Percentiles rank a stretch among this genome's conserved stretches.
Evolutionary conservation across 129 eudicot species (phyloP).

Genomic region (sunflower (Helianthus annuus)): DNA sequence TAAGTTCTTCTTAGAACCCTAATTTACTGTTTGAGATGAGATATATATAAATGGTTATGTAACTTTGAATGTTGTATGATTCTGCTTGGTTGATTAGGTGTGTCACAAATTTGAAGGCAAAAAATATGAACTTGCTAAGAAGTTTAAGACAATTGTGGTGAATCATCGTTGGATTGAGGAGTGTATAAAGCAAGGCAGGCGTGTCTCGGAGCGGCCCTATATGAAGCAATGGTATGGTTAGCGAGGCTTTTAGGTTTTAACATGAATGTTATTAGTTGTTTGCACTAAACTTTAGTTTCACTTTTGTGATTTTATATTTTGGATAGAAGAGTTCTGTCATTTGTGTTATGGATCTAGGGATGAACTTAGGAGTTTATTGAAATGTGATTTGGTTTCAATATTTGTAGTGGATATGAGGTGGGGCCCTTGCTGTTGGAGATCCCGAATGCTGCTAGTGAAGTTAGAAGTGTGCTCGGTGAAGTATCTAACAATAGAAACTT

Average conservation of each 20-base stretch:
- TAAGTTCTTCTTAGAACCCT: background rate
- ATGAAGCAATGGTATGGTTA: conserved; percentile 51
- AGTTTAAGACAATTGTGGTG: conserved; percentile 48
- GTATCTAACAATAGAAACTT: conserved; percentile 31
- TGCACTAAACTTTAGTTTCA: background rate
- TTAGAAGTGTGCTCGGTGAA: conserved; percentile 14
- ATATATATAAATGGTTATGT: background rate
- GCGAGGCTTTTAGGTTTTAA: background rate
- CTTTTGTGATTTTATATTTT: background rate
- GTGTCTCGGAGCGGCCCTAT: conserved; percentile 63
- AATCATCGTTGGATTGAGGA: conserved; percentile 94
- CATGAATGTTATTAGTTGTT: background rate
- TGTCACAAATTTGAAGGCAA: conserved; percentile 88
- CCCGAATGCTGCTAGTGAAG: conserved; percentile 33
- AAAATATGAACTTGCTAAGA: conserved; percentile 76
- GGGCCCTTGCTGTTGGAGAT: conserved; percentile 52
- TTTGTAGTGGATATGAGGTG: conserved; percentile 68
- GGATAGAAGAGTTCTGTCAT: background rate
- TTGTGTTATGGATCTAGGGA: background rate
- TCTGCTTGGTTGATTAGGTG: conserved; percentile 49
- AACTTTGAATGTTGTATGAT: background rate
- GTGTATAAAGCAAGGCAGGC: conserved; percentile 62
- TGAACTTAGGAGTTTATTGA: background rate
- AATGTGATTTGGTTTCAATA: background rate
- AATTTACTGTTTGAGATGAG: background rate